A percentile compares a stretch with the other conserved stretches of the same genome.
Conservation (phyloP, 805 yeast genomes). For the Ogataea dorogensis region DNA sequence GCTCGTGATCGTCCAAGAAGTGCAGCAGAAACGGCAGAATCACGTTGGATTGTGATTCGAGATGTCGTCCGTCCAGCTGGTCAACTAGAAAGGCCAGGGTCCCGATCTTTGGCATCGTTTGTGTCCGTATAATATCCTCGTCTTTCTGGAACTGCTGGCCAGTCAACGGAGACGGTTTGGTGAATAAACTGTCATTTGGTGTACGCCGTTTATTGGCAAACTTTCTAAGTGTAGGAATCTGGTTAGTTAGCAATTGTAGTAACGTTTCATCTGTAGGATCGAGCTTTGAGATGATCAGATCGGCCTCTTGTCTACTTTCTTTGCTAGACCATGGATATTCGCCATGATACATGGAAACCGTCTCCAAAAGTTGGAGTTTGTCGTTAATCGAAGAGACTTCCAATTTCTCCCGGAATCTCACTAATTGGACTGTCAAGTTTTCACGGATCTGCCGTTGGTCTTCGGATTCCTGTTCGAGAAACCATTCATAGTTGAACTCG, state of each 20-base stretch:
- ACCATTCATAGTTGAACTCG: conserved; percentile 2
- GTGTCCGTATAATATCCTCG: conserved; percentile 14
- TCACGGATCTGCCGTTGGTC: conserved; percentile 1
- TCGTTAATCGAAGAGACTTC: neutral
- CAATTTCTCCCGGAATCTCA: neutral
- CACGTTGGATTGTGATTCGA: conserved; percentile 27
- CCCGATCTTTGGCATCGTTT: conserved; percentile 16
- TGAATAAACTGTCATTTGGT: conserved; percentile 3
- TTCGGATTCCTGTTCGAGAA: neutral
- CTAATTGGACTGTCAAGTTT: too few relatives aligned
- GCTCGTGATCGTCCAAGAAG: conserved; percentile 31
- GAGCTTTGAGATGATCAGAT: neutral
- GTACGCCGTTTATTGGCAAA: conserved; percentile 7
- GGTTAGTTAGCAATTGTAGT: conserved; percentile 1
- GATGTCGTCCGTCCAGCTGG: neutral
- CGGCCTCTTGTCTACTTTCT: neutral
- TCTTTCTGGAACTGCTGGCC: conserved; percentile 17
- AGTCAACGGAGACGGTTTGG: neutral
- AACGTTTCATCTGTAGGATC: conserved; percentile 4
- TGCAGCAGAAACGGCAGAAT: conserved; percentile 28
- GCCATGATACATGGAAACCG: conserved; percentile 1
- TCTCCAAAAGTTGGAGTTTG: neutral
- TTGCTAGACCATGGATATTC: conserved; percentile 12
- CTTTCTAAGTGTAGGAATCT: conserved; percentile 9
- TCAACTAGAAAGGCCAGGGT: conserved; percentile 14